A percentile compares a stretch with the other conserved stretches of the same genome.
Evolutionary conservation across 2,329 filamentous ascomycete genomes (phyloP).

Genomic region (Trichoderma lentiforme): DNA sequence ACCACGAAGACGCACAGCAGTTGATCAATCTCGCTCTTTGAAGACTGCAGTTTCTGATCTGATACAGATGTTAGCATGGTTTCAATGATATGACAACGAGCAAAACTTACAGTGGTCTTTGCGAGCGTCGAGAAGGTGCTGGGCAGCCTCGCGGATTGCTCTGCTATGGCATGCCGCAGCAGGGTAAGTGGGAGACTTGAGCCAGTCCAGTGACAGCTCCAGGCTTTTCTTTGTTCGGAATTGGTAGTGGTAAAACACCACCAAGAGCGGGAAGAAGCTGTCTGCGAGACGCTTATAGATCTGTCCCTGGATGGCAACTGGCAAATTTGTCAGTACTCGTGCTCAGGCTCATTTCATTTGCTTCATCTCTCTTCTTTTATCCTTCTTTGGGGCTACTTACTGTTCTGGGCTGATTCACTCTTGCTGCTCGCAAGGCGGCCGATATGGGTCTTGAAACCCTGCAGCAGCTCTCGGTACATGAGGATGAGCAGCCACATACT

Average conservation of each 20-base stretch:
- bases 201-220: slow-evolving; percentile 38
- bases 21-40: slow-evolving; percentile 32
- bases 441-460: slow-evolving; percentile 31
- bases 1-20: slow-evolving; percentile 36
- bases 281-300: slow-evolving; percentile 32
- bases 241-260: slow-evolving; percentile 41
- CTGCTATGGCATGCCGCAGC: slow-evolving; percentile 27
- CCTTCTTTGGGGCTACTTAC: slow-evolving; percentile 12
- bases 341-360: not conserved
- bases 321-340: not conserved
- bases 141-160: slow-evolving; percentile 28
- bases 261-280: slow-evolving; percentile 37
- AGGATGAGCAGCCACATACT: slow-evolving; percentile 50
- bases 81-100: not conserved
- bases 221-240: slow-evolving; percentile 41
- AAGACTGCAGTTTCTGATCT: slow-evolving; percentile 35
- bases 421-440: slow-evolving; percentile 23
- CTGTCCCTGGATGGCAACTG: slow-evolving; percentile 22
- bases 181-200: slow-evolving; percentile 31
- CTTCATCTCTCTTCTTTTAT: not conserved
- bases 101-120: slow-evolving; percentile 36
- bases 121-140: slow-evolving; percentile 34
- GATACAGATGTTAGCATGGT: not conserved
- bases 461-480: slow-evolving; percentile 44
- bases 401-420: slow-evolving; percentile 23